Evolutionary conservation across 495 filamentous ascomycete genomes (phyloP), one percentile per base, ranked within the genome.

Genomic region (Penicillium canescens): DNA sequence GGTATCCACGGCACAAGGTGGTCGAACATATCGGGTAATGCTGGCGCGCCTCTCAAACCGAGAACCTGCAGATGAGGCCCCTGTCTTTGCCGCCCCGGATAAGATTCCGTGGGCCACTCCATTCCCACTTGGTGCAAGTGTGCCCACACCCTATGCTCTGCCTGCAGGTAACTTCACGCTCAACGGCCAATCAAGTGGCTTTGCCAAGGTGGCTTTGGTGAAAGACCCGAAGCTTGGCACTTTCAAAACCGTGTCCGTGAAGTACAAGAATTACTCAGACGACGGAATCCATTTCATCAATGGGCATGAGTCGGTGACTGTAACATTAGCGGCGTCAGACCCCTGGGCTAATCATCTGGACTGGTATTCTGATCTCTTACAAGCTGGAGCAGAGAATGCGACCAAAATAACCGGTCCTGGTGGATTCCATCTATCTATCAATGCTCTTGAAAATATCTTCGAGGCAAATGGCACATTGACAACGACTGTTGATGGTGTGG

Each of bases 401-500:
- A 60, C 50, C n/a, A 66, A 66, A 44, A 54, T 53, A 13, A 62
- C 62, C 2, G 39, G 62, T 10, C 46, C 56, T 0, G 62, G 48
- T 4, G 62, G 62, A 13, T 62, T 66, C 31, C 59, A 66, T 26
- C n/a, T 58, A 33, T 49, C 48, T 21, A 58, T 60, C 20, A 56
- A 62, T 42, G 44, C 46, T 0, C 46, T 58, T 44, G 39, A 47
- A 20, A 66, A 66, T 34, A 54, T 60, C 0, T 66, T 66, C 42
- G 20, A 55, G 12, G 63, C 63, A 13, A 66, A 62, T 54, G 62
- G 62, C 8, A 66, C 62, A 6, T 39, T 66, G 44, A 56, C 59
- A 3, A 62, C 59, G 3, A 60, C 56, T 1, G 42, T 62, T 14
- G 56, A 60, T 42, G 59, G 63, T 3, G 48, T 52, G 38, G 52